phyloP scores from a whole-genome alignment of 192 early-diverging fungal genomes.

The Phlyctochytrium bullatum region DNA sequence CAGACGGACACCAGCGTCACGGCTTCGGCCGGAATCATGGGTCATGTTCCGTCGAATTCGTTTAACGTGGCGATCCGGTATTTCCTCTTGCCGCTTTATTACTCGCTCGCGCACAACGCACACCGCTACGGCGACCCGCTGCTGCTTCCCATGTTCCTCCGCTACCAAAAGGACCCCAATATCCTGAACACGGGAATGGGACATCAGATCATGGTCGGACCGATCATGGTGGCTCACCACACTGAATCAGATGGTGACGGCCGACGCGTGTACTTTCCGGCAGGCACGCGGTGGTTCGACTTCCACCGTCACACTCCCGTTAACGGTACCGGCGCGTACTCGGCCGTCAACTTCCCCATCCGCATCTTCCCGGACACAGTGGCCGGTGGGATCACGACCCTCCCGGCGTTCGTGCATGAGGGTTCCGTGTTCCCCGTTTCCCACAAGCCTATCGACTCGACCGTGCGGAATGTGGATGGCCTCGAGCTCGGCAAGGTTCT shows the following conservation, averaged over 20 bases:
- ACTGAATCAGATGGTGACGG: neutral
- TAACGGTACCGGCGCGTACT: neutral
- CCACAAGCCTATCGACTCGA: neutral
- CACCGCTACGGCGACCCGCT: conserved; percentile 8
- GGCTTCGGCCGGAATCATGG: conserved; percentile 11
- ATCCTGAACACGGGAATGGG: conserved; percentile 5
- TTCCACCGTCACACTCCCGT: conserved; percentile 19
- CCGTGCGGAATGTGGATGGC: neutral
- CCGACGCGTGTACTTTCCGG: neutral
- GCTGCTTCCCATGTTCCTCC: conserved; percentile 19
- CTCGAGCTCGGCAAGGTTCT: neutral
- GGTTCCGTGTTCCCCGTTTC: neutral
- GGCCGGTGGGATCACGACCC: neutral
- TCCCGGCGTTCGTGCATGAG: neutral
- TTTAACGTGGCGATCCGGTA: conserved; percentile 19
- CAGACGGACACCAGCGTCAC: conserved; percentile 8
- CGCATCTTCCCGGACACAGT: neutral
- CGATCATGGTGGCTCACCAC: conserved; percentile 5
- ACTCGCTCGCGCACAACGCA: conserved; percentile 13
- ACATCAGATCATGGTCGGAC: conserved; percentile 14
- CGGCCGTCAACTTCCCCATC: neutral
- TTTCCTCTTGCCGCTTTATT: conserved; percentile 17
- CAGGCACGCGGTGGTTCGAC: conserved; percentile 10
- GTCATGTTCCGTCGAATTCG: conserved; percentile 10
- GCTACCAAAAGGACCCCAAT: conserved; percentile 17